Evolutionary conservation across 306 rosid species (phyloP), one percentile per base, ranked within the genome.

Genomic region (Lathyrus tuberosus): DNA sequence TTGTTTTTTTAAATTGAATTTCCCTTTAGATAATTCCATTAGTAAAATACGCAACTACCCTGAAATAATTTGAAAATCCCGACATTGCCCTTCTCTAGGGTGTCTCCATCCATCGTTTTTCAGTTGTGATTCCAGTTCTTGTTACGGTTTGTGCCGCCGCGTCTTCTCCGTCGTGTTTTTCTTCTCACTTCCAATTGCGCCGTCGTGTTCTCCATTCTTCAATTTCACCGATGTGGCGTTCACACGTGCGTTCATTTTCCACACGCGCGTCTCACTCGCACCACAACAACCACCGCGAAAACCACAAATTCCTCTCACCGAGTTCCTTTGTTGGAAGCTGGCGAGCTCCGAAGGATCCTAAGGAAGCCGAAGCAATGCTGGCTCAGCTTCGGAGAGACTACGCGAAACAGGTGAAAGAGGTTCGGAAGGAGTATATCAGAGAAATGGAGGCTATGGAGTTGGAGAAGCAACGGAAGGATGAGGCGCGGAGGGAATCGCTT

Each of bases 331-430:
- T 89, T 2, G 90, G 92, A 0, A 81, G 92, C 83, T 92, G 98
- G 98, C 73, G 84, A 60, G 46, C 84, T 16, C 90, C 92, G 5
- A 82, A 31, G 69, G 79, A 86, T 58, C 96, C 96, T 2, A 76
- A 79, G 80, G 95, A 89, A 52, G 96, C 95, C 20, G 79, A 86
- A 82, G 82, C 83, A 18, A 83, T 62, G 80, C 96, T 92, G 4
- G 85, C 85, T 4, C 68, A 16, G 54, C 86, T 92, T 18, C 82
- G 96, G 3, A 77, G 89, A 67, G 86, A 92, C 22, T 89, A 89
- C n/a, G 91, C 95, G 24, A 92, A 86, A 80, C 89, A 89, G 58
- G 84, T 92, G 64, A 87, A 80, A 77, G 87, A 84, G 79, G 67
- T 87, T 44, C 86, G 95, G 47, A 92, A 89, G 87, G 81, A 76